Base-by-base conservation (phyloP, 768 basidiomycete species). In the Suillus bovinus region DNA sequence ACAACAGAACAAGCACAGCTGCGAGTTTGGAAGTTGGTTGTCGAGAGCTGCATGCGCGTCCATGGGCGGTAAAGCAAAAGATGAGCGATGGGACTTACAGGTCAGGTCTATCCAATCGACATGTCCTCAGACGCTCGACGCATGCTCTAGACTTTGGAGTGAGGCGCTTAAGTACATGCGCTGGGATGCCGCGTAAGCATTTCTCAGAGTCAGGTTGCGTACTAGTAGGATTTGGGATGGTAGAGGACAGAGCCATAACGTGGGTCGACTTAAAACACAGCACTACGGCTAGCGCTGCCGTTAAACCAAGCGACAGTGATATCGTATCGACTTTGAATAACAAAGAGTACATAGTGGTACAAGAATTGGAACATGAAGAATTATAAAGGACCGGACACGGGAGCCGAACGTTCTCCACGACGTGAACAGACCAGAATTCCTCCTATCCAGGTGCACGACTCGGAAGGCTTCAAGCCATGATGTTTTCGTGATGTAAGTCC, bases 1-100 rank as follows among this genome's bases (percentile, higher is more conserved):
- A 96, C 1, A 96, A 76, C 13, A 94, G 78, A 2, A 95, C 85
- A 3, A 96, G 80, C 0, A 96, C 93, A 9, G 91, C 91, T 5
- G 87, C 92, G 14, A 86, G 82, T 69, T 81, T 87, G 55, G 70
- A 73, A 17, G 60, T 66, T 11, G 79, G 68, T 49, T 79, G 75
- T 8, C 61, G 63, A 22, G 76, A 74, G 31, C 79, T 82, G 57
- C 20, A 14, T 55, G 58, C 13, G 31, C 14, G 52, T 34, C 22
- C 27, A 59, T 64, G 36, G 36, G 53, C 24, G 49, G 27, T 20
- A 14, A 31, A 36, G 31, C 20, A 57, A 57, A 38, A 22, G 34
- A 33, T 60, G 24, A 17, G 54, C 10, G 24, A 56, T 5, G 17
- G 3, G 24, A 86, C 86, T 76, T 72, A 88, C 86, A 88, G 74